A percentile compares a stretch with the other conserved stretches of the same genome.
These are phyloP conservation scores for Boletus sp. DNA, from an alignment of 1,284 basidiomycete genomes.

Conservation along the genomic window DNA sequence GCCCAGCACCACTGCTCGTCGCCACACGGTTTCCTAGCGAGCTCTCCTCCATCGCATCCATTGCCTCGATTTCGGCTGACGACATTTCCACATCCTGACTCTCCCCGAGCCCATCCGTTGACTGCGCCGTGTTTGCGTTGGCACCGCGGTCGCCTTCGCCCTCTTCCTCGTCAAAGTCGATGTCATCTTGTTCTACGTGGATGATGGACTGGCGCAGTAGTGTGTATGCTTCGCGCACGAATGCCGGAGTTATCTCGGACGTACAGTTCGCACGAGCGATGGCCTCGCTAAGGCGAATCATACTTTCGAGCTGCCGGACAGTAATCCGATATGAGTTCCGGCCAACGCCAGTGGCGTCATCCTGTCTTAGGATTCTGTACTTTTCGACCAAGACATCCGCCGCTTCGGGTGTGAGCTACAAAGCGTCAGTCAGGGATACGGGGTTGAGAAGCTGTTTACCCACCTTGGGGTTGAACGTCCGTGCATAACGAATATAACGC, in stretches of 20 bases:
- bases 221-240: conserved; percentile 95
- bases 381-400: conserved; percentile 95
- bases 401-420: conserved; percentile 88
- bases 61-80: conserved; percentile 55
- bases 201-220: conserved; percentile 97
- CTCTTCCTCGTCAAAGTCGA: conserved; percentile 97
- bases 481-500: conserved; percentile 94
- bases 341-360: conserved; percentile 87
- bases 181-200: conserved; percentile 98
- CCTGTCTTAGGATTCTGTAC: conserved; percentile 90
- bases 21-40: conserved; percentile 47
- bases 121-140: conserved; percentile 34
- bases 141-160: conserved; percentile 47
- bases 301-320: conserved; percentile 94
- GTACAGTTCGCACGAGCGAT: conserved; percentile 98
- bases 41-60: conserved; percentile 62
- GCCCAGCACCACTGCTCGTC: conserved; percentile 38
- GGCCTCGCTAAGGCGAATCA: conserved; percentile 97
- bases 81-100: conserved; percentile 70
- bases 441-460: not conserved
- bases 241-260: conserved; percentile 89
- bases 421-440: conserved; percentile 9
- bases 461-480: conserved; percentile 97
- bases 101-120: conserved; percentile 45
- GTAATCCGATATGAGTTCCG: conserved; percentile 96